Base-by-base conservation (phyloP, 1,139 yeast species). In the Hansenula anomala region DNA sequence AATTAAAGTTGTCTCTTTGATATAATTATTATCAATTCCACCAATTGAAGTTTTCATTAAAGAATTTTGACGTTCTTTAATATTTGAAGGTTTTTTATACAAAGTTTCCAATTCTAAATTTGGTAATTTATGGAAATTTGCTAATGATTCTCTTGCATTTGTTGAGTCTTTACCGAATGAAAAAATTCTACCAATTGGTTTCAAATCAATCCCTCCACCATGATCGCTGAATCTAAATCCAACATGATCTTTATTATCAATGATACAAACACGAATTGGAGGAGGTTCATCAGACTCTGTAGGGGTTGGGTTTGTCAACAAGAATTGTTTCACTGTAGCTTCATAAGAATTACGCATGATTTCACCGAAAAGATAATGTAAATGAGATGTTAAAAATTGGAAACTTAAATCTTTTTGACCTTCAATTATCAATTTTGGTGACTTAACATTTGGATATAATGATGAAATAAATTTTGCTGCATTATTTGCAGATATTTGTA, bases 341-440 rank as follows among this genome's bases (percentile, higher is more conserved):
- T 87, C 95, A 51, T 78, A 76, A 4, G 94, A 77, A 58, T 92
- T 90, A 46, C 97, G 72, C 46, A 92, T 63, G 24, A 89, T 80
- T 59, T 90, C 97, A 24, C 96, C 95, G 41, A 89, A 67, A 41
- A 90, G 69, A 58, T 87, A 90, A 53, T 85, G 89, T 46, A 92
- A 67, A 63, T 92, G 97, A 2, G 92, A 82, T 12, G 82, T 81
- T 69, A 90, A 74, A 54, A 89, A 90, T 34, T 89, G 94, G 60
- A 90, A 87, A 18, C 69, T 70, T 15, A 87, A 69, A 41, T 73
- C 69, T 9, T 64, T 51, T 10, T 63, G 63, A 19, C 96, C 96
- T 43, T 84, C 86, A 15, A 90, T 72, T 11, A 75, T 70, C 33
- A 90, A 61, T 40, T 80, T 80, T 0, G 97, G 97, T 76, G 88